Base-by-base conservation (phyloP, 169 alveolate species). In the Ichthyophthirius multifiliis region DNA sequence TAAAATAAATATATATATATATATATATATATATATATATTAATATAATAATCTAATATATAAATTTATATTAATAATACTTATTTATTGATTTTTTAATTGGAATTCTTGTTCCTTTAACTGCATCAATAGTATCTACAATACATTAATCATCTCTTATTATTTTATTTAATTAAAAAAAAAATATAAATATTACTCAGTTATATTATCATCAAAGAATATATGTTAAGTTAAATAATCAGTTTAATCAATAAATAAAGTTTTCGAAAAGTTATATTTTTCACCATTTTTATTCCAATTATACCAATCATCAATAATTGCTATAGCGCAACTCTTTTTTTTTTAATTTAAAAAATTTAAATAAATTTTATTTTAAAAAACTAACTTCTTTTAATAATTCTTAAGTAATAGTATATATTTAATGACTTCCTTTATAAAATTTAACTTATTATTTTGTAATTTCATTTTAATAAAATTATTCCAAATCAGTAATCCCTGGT, bases 211-310 rank as follows among this genome's bases (percentile, higher is more conserved):
- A 84, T 93, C 97, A 80, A 93, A 93, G 85, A 89, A 93, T 23
- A 93, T 93, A 75, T 93, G 95, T 37, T 84, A 65, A 37, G 95
- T 93, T 46, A 81, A 90, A 41, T 84, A 79, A 71, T 93, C 97
- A 67, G 90, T 90, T 39, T 90, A 85, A 74, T 93, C 97, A 43
- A 93, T 82, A 31, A 88, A 64, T 12, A 90, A 75, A 43, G 89
- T 65, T 87, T 90, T 93, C 4, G 71, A 55, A 55, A 9, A 7
- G 23, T 20, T 6, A 4, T 27, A 13, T 27, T 55, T 55, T 7
- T 10, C 31, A 23, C 31, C 71, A 3, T 10, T 27, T 27, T 55
- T 10, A 10, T 27, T 10, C 71, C 71, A 55, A 5, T 34, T 15
- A 4, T 3, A 0, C 20, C 23, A 55, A 55, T 55, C 71, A 55